Evolutionary conservation across 2,329 filamentous ascomycete genomes (phyloP), one percentile per base, ranked within the genome.

Genomic region (Calonectria pseudoturangicola): DNA sequence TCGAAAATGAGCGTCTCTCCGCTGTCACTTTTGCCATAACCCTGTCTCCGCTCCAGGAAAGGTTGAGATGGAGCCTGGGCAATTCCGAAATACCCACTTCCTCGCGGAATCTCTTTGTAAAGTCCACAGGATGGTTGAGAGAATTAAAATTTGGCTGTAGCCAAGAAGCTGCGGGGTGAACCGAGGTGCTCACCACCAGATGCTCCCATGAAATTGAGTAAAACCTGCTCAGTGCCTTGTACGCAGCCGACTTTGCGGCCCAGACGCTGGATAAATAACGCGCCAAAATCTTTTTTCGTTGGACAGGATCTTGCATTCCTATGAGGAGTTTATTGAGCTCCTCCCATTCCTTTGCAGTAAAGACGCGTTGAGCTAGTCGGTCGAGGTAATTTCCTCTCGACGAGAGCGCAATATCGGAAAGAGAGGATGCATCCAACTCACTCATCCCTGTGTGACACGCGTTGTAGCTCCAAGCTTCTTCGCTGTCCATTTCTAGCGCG

Each of bases 11-110:
- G 2, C 62, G 50, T 7, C 18, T n/a, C 41, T 70, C 68, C 0
- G 68, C 68, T 9, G 50, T 65, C 36, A 70, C 68, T 33, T 41
- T 70, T 15, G 66, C 66, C 28, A 56, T 68, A n/a, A 65, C 39
- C 18, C 39, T 60, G n/a, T 68, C 66, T 13, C 68, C 68, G 6
- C 48, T 41, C 68, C 60, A 70, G 6, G 60, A 58, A 8, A 70
- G n/a, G n/a, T 65, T 70, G 0, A 70, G 30, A 39, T 56, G 60
- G 0, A 70, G 41, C 4, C n/a, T 60, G 25, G 68, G 68, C n/a
- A 70, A 36, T 8, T 58, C 43, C 0, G 41, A 60, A 4, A n/a
- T 27, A 2, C 39, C 30, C 4, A 18, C 13, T 27, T 56, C 62
- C 2, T 70, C 50, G 16, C 30, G 28, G 25, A 70, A 70, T n/a